Evolutionary conservation across 345 rosid species (phyloP).

Genomic region (Eucalyptus albens): DNA sequence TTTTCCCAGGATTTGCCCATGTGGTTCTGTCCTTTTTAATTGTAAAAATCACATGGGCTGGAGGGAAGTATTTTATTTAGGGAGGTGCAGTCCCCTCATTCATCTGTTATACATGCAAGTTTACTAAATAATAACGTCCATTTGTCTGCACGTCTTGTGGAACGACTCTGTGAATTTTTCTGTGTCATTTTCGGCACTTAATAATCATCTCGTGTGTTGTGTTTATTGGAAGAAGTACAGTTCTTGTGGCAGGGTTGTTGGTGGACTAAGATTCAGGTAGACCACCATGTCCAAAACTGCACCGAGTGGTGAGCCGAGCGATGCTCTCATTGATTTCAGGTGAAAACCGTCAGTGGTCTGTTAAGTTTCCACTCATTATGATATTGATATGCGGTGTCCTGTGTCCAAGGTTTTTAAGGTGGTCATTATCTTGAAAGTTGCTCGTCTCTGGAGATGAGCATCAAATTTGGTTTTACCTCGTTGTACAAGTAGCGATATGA

Average conservation of each 20-base stretch:
- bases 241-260: neutral
- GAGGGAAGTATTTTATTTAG: neutral
- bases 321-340: neutral
- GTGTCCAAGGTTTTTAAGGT: neutral
- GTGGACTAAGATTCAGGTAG: neutral
- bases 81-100: neutral
- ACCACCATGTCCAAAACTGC: neutral
- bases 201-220: neutral
- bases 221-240: neutral
- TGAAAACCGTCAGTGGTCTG: neutral
- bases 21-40: conserved; percentile 50
- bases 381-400: neutral
- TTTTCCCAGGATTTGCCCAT: conserved; percentile 8
- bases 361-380: neutral
- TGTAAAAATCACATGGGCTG: conserved; percentile 42
- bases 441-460: neutral
- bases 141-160: neutral
- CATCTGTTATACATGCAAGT: conserved; percentile 2
- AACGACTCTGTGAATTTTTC: neutral
- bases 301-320: neutral
- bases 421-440: neutral
- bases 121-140: conserved; percentile 1
- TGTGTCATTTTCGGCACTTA: neutral
- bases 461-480: neutral
- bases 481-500: neutral